phyloP scores from a whole-genome alignment of 129 eudicot genomes.

The Centrapalus pauciflorus region DNA sequence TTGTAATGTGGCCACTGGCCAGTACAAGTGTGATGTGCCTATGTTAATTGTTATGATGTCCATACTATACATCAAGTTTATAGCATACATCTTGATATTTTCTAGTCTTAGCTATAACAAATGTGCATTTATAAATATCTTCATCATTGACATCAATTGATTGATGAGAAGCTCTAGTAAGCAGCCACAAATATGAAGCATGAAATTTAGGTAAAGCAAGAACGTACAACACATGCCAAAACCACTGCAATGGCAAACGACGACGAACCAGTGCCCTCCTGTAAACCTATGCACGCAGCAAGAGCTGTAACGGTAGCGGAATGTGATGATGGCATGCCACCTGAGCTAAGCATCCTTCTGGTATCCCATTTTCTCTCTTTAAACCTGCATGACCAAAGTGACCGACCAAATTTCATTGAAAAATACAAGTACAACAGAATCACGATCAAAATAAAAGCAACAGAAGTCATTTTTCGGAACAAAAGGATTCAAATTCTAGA shows the following conservation, averaged over 20 bases:
- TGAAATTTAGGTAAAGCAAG: conserved; percentile 36
- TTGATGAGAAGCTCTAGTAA: background rate
- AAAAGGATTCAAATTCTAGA: background rate
- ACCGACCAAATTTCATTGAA: background rate
- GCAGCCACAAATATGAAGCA: conserved; percentile 26
- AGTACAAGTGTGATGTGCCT: background rate
- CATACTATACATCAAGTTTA: background rate
- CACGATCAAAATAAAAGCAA: background rate
- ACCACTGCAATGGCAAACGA: conserved; percentile 82
- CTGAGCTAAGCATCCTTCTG: conserved; percentile 76
- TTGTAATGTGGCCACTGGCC: too few species aligned
- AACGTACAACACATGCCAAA: conserved; percentile 89
- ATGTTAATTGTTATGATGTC: background rate
- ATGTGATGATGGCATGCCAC: conserved; percentile 98
- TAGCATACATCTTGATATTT: background rate
- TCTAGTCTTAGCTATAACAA: background rate
- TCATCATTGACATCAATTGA: background rate
- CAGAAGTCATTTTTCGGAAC: background rate
- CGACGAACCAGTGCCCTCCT: conserved; percentile 61
- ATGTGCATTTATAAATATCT: background rate
- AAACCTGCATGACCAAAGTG: conserved; percentile 43
- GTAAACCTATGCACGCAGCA: conserved; percentile 68
- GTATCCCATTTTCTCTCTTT: conserved; percentile 93
- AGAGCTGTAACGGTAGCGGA: conserved; percentile 89
- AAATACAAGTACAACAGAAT: conserved; percentile 4